Base-by-base conservation (phyloP, 225 moss, liverwort and hornwort species). In the Asterella californica region DNA sequence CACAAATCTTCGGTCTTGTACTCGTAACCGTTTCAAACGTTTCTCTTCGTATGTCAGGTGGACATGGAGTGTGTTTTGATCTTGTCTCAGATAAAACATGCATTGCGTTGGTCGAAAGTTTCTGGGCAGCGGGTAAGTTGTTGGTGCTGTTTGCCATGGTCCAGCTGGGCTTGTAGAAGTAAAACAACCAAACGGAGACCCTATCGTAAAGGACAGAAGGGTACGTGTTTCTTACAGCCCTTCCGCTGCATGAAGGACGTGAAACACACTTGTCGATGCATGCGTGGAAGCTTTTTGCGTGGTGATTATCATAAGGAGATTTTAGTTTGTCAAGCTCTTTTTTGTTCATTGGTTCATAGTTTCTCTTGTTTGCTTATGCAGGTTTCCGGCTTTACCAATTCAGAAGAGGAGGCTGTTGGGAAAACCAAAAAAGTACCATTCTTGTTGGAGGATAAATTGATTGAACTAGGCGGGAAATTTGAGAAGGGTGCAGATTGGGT, bases 81-180 rank as follows among this genome's bases (percentile, higher is more conserved):
- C 83, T 84, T 24, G 84, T 90, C 15, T 50, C 76, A 5, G 88
- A 95, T 29, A 11, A 84, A 74, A 70, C 68, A 2, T 74, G 86
- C 15, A 87, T 79, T 21, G 90, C 90, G 4, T 21, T 91, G 0
- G 83, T 85, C 0, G 83, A 89, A 27, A 92, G 88, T 83, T 87
- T 95, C 46, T 91, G 79, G 91, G 92, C 89, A 0, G 90, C 87
- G n/a, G 91, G 88, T 27, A 93, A 80, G 75, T 95, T 30, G 90
- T 95, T 0, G 76, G 88, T 15, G 50, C 93, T 24, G 95, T 93
- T 57, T 95, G 95, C 72, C 95, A 95, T 50, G 95, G 95, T 25
- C 93, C 93, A 1, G 63, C 42, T 70, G 93, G 79, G 4, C 85
- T 95, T 15, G 79, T 89, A 34, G 27, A 38, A 62, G 34, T 89